Evolutionary conservation across 139 green algal species (phyloP), one percentile per base, ranked within the genome.

Genomic region (Tetraselmis chui): DNA sequence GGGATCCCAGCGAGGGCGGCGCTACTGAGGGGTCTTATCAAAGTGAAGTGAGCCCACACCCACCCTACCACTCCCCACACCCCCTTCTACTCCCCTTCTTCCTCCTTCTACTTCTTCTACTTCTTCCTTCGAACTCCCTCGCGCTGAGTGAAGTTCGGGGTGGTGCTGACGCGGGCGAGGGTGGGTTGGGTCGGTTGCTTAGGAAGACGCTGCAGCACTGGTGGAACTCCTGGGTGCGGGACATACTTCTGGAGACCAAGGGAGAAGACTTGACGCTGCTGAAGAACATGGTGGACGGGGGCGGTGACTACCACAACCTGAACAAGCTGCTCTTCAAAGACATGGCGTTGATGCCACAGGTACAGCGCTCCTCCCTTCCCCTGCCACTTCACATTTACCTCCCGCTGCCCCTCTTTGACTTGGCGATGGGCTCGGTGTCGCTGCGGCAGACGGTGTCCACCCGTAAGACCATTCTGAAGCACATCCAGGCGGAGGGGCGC

Each of bases 241-340:
- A 86, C 32, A 81, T 93, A 23, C 76, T 92, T 28, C 75, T 90
- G 26, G 32, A 67, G 30, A 93, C 90, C 0, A 59, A 83, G 1
- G 86, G 88, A 22, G n/a, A 83, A 27, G 83, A 93, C 31, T 86
- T 93, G 23, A 92, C 90, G 1, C 59, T 80, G 31, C 80, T 93
- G 23, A 93, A 93, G 75, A 84, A 81, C 28, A 85, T 85, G 27
- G 75, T 92, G 29, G 87, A 92, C 78, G 85, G 91, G 29, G 88
- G 89, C 0, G 89, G 86, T 0, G 87, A 91, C 83, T 91, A 91
- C 82, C 89, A 93, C 81, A 90, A 85, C 28, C 85, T 86, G 75
- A 91, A 90, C 84, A 92, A 92, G 82, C 83, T 93, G 25, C 25
- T 87, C 1, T 92, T 90, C 86, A 77, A 87, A 59, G 90, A 93